Conservation (phyloP, 139 green algal species). For the Microglena sp. region DNA sequence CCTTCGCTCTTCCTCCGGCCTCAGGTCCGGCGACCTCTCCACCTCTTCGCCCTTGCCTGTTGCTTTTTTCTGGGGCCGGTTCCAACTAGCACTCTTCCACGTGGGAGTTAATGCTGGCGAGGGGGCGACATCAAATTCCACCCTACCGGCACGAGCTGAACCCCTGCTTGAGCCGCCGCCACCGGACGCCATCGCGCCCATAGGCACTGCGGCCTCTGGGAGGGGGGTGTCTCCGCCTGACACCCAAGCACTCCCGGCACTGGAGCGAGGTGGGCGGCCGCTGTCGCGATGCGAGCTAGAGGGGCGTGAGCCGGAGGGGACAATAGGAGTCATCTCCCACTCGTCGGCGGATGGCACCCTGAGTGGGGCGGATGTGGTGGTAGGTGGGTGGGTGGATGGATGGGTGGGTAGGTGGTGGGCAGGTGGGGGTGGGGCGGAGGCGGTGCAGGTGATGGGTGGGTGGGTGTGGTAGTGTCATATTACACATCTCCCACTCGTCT, state of each 20-base stretch:
- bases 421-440: no score
- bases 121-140: slow-evolving; percentile 58
- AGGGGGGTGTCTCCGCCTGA: slow-evolving; percentile 21
- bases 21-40: slow-evolving; percentile 48
- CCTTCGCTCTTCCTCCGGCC: no score
- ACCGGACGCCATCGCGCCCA: slow-evolving; percentile 11
- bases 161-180: slow-evolving; percentile 5
- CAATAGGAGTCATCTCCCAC: slow-evolving; percentile 23
- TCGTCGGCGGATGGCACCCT: no score
- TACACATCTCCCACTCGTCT: no score
- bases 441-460: no score
- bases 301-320: slow-evolving; percentile 4
- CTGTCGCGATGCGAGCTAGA: background rate
- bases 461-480: no score
- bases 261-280: background rate
- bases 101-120: slow-evolving; percentile 53
- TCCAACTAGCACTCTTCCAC: slow-evolving; percentile 59
- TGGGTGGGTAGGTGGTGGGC: no score
- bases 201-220: slow-evolving; percentile 24
- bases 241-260: slow-evolving; percentile 6
- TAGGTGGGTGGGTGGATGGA: no score
- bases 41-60: slow-evolving; percentile 5
- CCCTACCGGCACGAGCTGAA: slow-evolving; percentile 22
- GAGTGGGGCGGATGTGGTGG: no score
- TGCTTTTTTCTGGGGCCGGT: slow-evolving; percentile 3